These are phyloP conservation scores for Malus hybrid DNA, from an alignment of 331 rosid species.

Conservation along the genomic window DNA sequence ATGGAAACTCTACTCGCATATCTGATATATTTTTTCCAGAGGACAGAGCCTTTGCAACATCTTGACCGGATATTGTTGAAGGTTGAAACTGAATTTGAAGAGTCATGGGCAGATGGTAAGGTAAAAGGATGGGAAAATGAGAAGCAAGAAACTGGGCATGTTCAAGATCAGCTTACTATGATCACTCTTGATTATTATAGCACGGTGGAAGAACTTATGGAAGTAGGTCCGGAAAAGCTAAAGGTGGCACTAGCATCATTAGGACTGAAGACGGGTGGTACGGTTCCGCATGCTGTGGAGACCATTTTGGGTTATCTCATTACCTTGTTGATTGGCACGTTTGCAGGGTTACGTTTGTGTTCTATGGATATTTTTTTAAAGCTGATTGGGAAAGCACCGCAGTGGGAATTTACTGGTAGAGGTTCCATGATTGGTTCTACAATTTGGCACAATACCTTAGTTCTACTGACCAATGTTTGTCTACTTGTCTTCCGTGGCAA, in stretches of 20 bases:
- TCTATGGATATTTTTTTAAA: no score
- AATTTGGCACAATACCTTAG: no score
- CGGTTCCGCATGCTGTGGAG: slow-evolving; percentile 19
- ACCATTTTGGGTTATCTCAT: no score
- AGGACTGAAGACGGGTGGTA: slow-evolving; percentile 88
- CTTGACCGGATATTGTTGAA: slow-evolving; percentile 71
- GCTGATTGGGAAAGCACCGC: no score
- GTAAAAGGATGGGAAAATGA: slow-evolving; percentile 66
- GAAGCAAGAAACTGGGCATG: slow-evolving; percentile 54
- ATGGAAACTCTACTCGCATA: slow-evolving; percentile 64
- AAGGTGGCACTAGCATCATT: slow-evolving; percentile 43
- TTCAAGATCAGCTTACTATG: slow-evolving; percentile 34
- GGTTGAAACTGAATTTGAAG: slow-evolving; percentile 84
- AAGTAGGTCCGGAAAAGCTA: slow-evolving; percentile 66
- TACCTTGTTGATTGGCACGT: no score
- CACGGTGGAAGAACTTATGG: slow-evolving; percentile 75
- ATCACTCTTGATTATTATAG: slow-evolving; percentile 85
- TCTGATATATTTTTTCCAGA: slow-evolving; percentile 68
- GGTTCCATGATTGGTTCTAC: no score
- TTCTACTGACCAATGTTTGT: no score
- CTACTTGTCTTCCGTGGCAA: no score
- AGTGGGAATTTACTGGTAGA: no score
- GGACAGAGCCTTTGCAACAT: slow-evolving; percentile 95
- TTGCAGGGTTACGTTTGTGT: no score
- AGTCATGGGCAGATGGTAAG: slow-evolving; percentile 53